Evolutionary conservation across 139 green algal genomes (phyloP).

Genomic region (Auxenochlorella pyrenoidosa): DNA sequence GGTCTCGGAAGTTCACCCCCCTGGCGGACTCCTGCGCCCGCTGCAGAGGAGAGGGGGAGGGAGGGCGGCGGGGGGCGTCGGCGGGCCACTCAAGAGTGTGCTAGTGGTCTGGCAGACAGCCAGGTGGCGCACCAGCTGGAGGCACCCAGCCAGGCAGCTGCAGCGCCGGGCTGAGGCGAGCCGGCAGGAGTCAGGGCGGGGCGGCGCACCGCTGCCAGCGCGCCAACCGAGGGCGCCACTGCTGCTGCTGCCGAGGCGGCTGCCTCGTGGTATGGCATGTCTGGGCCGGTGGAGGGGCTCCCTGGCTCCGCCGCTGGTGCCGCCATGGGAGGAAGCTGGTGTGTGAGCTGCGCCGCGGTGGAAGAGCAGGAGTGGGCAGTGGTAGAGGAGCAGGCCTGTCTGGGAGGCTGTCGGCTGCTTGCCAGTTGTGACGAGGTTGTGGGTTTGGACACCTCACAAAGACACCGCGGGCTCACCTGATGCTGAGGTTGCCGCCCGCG

Average conservation of each 20-base stretch:
- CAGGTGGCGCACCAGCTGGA: too few species aligned
- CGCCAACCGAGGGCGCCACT: not conserved
- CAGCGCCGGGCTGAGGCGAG: not conserved
- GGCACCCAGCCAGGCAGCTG: too few species aligned
- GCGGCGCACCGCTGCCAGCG: not conserved
- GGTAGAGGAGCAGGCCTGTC: not conserved
- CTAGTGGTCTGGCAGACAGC: not conserved
- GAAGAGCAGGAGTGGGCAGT: not conserved
- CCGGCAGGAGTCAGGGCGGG: not conserved
- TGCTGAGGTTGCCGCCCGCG: too few species aligned
- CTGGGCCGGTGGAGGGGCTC: not conserved
- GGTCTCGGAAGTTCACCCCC: slow-evolving; percentile 27
- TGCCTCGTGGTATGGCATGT: slow-evolving; percentile 2
- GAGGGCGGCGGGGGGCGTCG: not conserved
- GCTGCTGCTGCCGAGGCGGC: not conserved
- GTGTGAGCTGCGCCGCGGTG: not conserved
- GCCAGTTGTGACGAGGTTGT: too few species aligned
- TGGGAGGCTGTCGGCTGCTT: not conserved
- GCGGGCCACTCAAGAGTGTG: too few species aligned
- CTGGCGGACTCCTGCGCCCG: not conserved
- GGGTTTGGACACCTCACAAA: too few species aligned
- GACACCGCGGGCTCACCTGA: too few species aligned
- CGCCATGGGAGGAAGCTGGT: not conserved
- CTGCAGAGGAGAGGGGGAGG: not conserved
- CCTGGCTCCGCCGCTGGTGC: not conserved